These are phyloP conservation scores for Podaxis rugospora DNA, from an alignment of 768 basidiomycete species.

Conservation along the genomic window DNA sequence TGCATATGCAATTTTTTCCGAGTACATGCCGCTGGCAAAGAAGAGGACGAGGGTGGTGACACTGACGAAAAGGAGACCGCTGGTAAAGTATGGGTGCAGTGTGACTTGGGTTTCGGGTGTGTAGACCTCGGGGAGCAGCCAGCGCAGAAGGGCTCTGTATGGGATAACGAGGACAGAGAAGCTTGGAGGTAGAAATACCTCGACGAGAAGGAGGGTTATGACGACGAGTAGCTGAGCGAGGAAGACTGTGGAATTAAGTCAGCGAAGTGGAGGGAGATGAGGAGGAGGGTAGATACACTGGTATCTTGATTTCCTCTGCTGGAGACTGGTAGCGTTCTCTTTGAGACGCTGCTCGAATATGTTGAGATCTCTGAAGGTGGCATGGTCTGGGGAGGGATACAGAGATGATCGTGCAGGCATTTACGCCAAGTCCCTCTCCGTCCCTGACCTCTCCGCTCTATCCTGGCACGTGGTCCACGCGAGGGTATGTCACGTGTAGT, in stretches of 20 bases:
- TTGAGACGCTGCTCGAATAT: constrained; percentile 97
- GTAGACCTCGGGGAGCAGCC: constrained; percentile 49
- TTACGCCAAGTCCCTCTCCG: background rate
- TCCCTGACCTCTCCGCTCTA: no score
- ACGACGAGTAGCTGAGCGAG: constrained; percentile 62
- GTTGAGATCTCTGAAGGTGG: constrained; percentile 84
- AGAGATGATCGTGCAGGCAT: background rate
- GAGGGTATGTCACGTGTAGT: constrained; percentile 1
- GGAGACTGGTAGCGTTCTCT: constrained; percentile 80
- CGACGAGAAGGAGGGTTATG: constrained; percentile 69
- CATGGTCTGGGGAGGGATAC: constrained; percentile 38
- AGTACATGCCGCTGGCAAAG: constrained; percentile 95
- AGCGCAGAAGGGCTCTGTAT: constrained; percentile 47
- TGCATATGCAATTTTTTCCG: constrained; percentile 94
- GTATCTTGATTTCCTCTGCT: constrained; percentile 76
- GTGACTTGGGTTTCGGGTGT: constrained; percentile 34
- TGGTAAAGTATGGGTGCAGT: constrained; percentile 71
- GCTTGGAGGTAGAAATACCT: constrained; percentile 63
- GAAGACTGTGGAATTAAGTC: constrained; percentile 51
- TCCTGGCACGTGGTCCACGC: background rate
- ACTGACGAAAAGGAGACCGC: constrained; percentile 79
- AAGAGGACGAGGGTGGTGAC: constrained; percentile 90
- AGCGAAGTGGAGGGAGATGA: constrained; percentile 16
- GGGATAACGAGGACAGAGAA: constrained; percentile 64
- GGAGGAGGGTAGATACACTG: constrained; percentile 51